Evolutionary conservation across 2,329 filamentous ascomycete species (phyloP).

Genomic region (Plenodomus biglobosus): DNA sequence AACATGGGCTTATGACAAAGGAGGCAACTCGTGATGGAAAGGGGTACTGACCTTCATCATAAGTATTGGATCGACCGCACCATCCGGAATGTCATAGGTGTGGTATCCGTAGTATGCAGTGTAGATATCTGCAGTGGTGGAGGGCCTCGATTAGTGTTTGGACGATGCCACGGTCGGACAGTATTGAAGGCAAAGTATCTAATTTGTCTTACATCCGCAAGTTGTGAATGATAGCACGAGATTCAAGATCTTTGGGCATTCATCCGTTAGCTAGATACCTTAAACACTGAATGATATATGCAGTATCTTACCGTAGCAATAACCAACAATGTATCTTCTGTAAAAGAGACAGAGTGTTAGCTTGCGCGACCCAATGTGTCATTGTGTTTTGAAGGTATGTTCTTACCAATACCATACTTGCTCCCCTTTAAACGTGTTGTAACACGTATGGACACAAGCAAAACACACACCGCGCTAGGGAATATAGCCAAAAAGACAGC

Average conservation of each 20-base stretch:
- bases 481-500: constrained; percentile 9
- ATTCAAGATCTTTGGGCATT: constrained; percentile 3
- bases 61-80: constrained; percentile 8
- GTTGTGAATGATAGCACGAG: constrained; percentile 11
- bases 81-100: constrained; percentile 13
- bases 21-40: not conserved
- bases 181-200: too few relatives aligned
- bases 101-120: constrained; percentile 19
- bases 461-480: not conserved
- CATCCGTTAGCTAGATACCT: too few relatives aligned
- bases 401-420: constrained; percentile 3
- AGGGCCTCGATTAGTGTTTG: not conserved
- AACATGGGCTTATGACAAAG: not conserved
- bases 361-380: not conserved
- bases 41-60: constrained; percentile 15
- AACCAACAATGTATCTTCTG: constrained; percentile 8
- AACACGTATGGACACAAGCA: constrained; percentile 4
- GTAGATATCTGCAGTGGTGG: constrained; percentile 3
- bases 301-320: constrained; percentile 5
- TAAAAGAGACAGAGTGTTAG: not conserved
- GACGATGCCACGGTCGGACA: not conserved
- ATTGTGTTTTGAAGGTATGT: not conserved
- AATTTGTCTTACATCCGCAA: constrained; percentile 6
- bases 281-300: too few relatives aligned
- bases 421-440: constrained; percentile 1